Evolutionary conservation across 495 filamentous ascomycete genomes (phyloP).

Genomic region (Astrothelium subdiscretum): DNA sequence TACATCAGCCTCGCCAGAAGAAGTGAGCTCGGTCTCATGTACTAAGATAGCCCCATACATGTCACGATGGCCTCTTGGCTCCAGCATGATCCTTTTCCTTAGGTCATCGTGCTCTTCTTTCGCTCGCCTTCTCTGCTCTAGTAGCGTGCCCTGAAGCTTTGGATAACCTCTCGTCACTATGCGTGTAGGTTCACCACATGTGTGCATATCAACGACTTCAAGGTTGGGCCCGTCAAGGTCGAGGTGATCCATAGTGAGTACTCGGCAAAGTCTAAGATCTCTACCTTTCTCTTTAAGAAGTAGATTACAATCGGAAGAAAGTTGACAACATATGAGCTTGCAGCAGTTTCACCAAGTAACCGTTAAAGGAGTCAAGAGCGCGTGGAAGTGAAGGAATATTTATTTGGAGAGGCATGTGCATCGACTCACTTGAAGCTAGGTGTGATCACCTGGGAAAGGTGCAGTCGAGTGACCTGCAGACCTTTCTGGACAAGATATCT

Average conservation of each 20-base stretch:
- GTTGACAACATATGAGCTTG: too few species aligned
- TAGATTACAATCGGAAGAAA: too few species aligned
- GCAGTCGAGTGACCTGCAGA: too few species aligned
- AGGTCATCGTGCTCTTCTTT: conserved; percentile 11
- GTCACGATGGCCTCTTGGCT: conserved; percentile 14
- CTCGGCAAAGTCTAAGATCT: not conserved
- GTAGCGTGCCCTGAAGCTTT: conserved; percentile 13
- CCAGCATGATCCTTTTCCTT: conserved; percentile 9
- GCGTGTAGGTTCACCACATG: conserved; percentile 13
- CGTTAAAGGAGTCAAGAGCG: too few species aligned
- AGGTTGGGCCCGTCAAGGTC: not conserved
- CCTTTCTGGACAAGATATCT: too few species aligned
- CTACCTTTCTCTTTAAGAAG: too few species aligned
- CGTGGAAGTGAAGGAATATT: too few species aligned
- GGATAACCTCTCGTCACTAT: conserved; percentile 15
- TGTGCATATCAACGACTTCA: conserved; percentile 14
- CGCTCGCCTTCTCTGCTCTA: conserved; percentile 11
- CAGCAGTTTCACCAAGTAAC: too few species aligned
- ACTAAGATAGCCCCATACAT: conserved; percentile 18
- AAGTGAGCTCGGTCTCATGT: conserved; percentile 7
- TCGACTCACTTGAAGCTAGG: too few species aligned
- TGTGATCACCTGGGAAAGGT: too few species aligned
- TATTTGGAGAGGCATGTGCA: too few species aligned
- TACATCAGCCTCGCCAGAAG: conserved; percentile 11
- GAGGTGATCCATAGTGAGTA: not conserved